Evolutionary conservation across 768 basidiomycete species (phyloP).

Genomic region (Tylopilus felleus): DNA sequence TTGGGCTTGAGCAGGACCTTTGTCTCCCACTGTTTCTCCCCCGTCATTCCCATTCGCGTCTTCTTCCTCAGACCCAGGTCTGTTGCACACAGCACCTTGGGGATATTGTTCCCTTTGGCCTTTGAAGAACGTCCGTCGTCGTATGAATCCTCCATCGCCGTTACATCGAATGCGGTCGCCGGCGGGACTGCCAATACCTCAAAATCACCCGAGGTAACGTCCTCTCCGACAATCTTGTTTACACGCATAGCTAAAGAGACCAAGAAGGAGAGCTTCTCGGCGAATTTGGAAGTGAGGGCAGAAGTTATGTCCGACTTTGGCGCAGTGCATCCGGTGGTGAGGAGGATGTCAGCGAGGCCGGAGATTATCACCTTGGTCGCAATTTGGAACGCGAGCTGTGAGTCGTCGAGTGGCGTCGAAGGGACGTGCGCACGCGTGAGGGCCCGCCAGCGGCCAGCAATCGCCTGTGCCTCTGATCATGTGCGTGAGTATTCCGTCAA

Average conservation of each 20-base stretch:
- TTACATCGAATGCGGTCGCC: conserved; percentile 22
- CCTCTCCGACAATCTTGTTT: conserved; percentile 37
- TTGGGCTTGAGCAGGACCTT: conserved; percentile 38
- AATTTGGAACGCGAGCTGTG: conserved; percentile 23
- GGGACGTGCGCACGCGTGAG: conserved; percentile 36
- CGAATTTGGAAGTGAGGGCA: conserved; percentile 41
- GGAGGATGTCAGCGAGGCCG: conserved; percentile 29
- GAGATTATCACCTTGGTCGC: conserved; percentile 22
- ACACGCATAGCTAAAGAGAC: conserved; percentile 46
- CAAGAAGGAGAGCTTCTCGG: conserved; percentile 40
- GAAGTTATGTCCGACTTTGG: conserved; percentile 33
- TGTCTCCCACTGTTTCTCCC: conserved; percentile 30
- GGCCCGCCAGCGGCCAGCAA: conserved; percentile 44
- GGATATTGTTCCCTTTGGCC: neutral
- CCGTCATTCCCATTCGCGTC: conserved; percentile 22
- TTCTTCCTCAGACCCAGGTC: conserved; percentile 36
- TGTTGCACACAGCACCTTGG: conserved; percentile 35
- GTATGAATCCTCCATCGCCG: conserved; percentile 32
- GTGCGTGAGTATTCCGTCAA: conserved; percentile 1
- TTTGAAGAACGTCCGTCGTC: conserved; percentile 22
- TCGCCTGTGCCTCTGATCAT: conserved; percentile 40
- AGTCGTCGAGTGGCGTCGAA: conserved; percentile 18
- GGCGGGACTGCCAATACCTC: conserved; percentile 29
- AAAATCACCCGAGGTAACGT: conserved; percentile 31
- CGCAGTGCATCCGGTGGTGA: conserved; percentile 25